These are phyloP conservation scores for Hypocreales sp. DNA, from an alignment of 2,329 filamentous ascomycete species.

Conservation along the genomic window DNA sequence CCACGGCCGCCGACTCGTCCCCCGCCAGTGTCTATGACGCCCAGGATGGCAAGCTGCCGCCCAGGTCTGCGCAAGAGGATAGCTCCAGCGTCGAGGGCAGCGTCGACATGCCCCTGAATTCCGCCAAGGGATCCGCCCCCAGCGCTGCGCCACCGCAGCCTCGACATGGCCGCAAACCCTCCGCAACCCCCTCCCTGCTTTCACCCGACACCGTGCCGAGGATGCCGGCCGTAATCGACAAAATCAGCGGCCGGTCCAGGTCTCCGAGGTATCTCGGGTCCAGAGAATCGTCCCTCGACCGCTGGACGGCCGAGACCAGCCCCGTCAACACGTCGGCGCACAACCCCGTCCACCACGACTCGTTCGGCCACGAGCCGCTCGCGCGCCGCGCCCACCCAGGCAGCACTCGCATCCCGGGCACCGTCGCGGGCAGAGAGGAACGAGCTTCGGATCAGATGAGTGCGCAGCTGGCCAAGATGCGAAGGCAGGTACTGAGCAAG, in stretches of 20 bases:
- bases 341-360: slow-evolving; percentile 40
- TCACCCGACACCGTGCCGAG: slow-evolving; percentile 23
- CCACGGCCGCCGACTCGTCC: slow-evolving; percentile 17
- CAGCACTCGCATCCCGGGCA: slow-evolving; percentile 37
- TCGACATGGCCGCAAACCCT: slow-evolving; percentile 16
- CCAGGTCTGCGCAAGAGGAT: slow-evolving; percentile 24
- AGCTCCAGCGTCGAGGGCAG: slow-evolving; percentile 27
- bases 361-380: slow-evolving; percentile 31
- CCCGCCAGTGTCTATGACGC: slow-evolving; percentile 20
- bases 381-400: slow-evolving; percentile 29
- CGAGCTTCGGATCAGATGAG: slow-evolving; percentile 43
- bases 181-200: slow-evolving; percentile 18
- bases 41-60: slow-evolving; percentile 18
- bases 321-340: slow-evolving; percentile 43
- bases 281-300: slow-evolving; percentile 43
- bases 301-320: slow-evolving; percentile 39
- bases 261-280: slow-evolving; percentile 29
- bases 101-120: slow-evolving; percentile 26
- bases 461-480: slow-evolving; percentile 53
- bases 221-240: slow-evolving; percentile 36
- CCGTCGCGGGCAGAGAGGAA: slow-evolving; percentile 34
- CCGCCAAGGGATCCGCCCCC: slow-evolving; percentile 19
- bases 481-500: slow-evolving; percentile 76
- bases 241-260: slow-evolving; percentile 33
- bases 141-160: slow-evolving; percentile 19